Evolutionary conservation across 371 early-diverging fungal species (phyloP), one percentile per base, ranked within the genome.

Genomic region (Mucor sp.): DNA sequence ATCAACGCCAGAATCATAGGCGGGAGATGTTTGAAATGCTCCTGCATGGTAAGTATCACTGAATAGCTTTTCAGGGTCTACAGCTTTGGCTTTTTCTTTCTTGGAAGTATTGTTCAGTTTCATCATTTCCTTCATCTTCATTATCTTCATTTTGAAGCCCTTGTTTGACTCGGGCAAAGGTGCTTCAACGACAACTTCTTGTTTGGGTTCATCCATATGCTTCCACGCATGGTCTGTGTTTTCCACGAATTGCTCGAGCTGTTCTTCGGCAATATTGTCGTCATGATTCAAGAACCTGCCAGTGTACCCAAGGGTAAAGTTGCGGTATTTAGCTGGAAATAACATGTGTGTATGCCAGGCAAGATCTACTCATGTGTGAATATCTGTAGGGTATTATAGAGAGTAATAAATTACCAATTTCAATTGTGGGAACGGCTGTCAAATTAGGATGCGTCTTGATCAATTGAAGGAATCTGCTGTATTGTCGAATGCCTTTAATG

Each of bases 311-410:
- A 1, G 15, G 11, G 35, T 48, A 28, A 66, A 66, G 9, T 58
- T 12, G 32, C 58, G 58, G 25, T 59, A 66, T 4, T 21, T 25
- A 33, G 21, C n/a, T n/a, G 66, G 66, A 37, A 59, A 48, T 17
- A 66, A 60, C 66, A 66, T 66, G 28, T 66, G 66, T 4, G 66
- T 66, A 14, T 66, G 66, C 66, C 66, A 65, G 21, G 60, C 59
- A 25, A 65, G 66, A 48, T 65, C 66, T 65, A 65, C 32, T 43
- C 27, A 28, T 14, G 30, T 55, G 30, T 55, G 28, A 55, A 28
- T 28, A 15, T 15, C 2, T 15, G 17, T 8, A 30, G 3, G 12
- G 4, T 55, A 55, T 27, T 35, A 35, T 35, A 8, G 4, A 9
- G 8, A 35, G 0, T 30, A 12, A 53, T 11, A 21, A 53, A 28